Base-by-base conservation (phyloP, 495 filamentous ascomycete species). In the Pseudevernia furfuracea region DNA sequence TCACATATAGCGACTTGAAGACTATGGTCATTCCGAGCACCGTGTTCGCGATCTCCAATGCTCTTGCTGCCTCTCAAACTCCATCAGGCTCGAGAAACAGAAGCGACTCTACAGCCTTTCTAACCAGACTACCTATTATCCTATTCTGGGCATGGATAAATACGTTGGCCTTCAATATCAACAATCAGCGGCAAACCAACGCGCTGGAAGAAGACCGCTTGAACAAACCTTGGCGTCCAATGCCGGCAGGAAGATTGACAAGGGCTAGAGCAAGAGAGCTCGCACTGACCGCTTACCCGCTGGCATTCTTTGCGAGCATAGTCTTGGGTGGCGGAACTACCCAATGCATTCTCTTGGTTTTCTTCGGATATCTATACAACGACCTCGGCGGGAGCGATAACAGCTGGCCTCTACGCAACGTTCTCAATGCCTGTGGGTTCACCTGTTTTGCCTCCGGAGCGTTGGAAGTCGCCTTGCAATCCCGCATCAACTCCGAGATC, bases 201-300 rank as follows among this genome's bases (percentile, higher is more conserved):
- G n/a, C n/a, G 65, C 72, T 23, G 79, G 77, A 66, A 0, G 83
- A 83, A 68, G 81, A 84, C 64, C 17, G 23, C 0, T 59, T 80
- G 62, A 87, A 87, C 72, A 87, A 86, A 70, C 80, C 79, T 2
- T 85, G 82, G 81, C 74, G 83, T 0, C 77, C 80, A 0, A 71
- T 87, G 1, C 81, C 79, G 0, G 65, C 70, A 0, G 66, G 72
- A 0, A 71, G 74, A 10, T 68, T 85, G n/a, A 77, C 73, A 6
- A 25, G n/a, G n/a, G n/a, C n/a, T 66, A 0, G 69, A 67, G 0
- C 68, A 80, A 34, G 72, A 78, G 1, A 71, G 71, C 34, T 59
- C 58, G 1, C 83, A 44, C 67, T 81, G 0, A 30, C 66, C 1
- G n/a, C 66, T 7, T 71, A 80, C 36, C 75, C 78, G 0, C 4